Conservation (phyloP, 345 rosid species). For the Draba incana region DNA sequence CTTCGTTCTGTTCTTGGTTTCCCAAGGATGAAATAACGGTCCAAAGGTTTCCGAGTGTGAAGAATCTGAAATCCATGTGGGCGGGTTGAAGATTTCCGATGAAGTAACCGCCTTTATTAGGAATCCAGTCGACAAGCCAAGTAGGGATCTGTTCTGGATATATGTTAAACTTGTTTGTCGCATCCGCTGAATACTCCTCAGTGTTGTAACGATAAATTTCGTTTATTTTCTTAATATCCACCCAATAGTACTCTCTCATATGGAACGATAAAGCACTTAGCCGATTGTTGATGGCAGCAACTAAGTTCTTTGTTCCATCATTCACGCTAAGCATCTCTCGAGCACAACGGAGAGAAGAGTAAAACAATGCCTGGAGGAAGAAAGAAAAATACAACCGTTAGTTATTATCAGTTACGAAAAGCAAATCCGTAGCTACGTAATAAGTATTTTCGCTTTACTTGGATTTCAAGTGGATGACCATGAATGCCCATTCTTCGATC, state of each 20-base stretch:
- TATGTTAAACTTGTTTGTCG: conserved; percentile 90
- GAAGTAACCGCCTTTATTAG: conserved; percentile 85
- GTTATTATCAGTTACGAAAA: not conserved
- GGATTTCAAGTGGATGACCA: conserved; percentile 97
- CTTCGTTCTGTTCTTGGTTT: conserved; percentile 70
- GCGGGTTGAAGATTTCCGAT: conserved; percentile 95
- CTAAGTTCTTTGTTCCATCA: conserved; percentile 78
- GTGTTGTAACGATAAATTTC: conserved; percentile 96
- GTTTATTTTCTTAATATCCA: conserved; percentile 75
- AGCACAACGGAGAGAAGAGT: conserved; percentile 85
- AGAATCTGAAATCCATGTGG: conserved; percentile 98
- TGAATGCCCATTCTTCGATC: conserved; percentile 98
- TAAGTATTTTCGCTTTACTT: conserved; percentile 52
- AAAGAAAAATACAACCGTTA: not conserved
- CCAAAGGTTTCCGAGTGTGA: conserved; percentile 96
- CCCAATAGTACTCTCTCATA: conserved; percentile 93
- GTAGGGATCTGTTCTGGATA: conserved; percentile 98
- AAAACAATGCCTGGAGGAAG: conserved; percentile 75
- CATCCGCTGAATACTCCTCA: conserved; percentile 88
- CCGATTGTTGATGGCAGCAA: conserved; percentile 80
- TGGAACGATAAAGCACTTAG: conserved; percentile 91
- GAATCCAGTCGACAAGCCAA: conserved; percentile 94
- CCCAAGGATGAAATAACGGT: conserved; percentile 74
- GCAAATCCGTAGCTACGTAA: not conserved
- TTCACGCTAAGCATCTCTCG: conserved; percentile 85